Evolutionary conservation across 805 yeast genomes (phyloP), one percentile per base, ranked within the genome.

Genomic region (Ogataea methanolica): DNA sequence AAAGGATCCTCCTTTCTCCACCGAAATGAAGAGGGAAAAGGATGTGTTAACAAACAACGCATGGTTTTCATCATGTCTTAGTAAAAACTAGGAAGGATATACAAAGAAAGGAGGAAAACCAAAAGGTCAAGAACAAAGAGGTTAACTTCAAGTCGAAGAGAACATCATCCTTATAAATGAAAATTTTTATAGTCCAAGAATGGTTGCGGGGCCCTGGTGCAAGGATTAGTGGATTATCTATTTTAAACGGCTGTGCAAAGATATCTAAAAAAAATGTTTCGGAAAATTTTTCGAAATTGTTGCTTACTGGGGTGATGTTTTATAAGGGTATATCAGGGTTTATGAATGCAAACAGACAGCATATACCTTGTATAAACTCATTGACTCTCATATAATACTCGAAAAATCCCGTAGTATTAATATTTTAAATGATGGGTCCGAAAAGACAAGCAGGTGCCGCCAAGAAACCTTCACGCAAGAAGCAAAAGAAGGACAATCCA

Each of bases 31-130:
- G 57, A 52, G 68, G 66, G 62, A 58, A 50, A 59, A 55, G 62
- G 73, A 53, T 58, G 67, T 51, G 65, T 60, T 62, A 59, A 62
- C 55, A 62, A 61, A 60, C 66, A 61, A 57, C 79, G 82, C 82
- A 76, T 74, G 76, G 79, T 67, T 69, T 73, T 78, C 83, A 78
- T 78, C 83, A 78, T 76, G 56, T 69, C 65, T 59, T 72, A 74
- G 69, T 76, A 75, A 77, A 78, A 78, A 81, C 78, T 78, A 79
- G 83, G 80, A 78, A 81, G 83, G 76, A 72, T 80, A 76, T 76
- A 73, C 63, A 41, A 67, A 65, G 63, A 61, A 61, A 48, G 54
- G 50, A 51, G 53, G 47, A 45, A 35, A 41, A 8, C 35, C 39
- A 38, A 35, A 43, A 45, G 36, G 23, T 21, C 19, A 9, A 14